These are phyloP conservation scores for Phytophthora capsici DNA, from an alignment of 352 stramenopile genomes.

Conservation along the genomic window DNA sequence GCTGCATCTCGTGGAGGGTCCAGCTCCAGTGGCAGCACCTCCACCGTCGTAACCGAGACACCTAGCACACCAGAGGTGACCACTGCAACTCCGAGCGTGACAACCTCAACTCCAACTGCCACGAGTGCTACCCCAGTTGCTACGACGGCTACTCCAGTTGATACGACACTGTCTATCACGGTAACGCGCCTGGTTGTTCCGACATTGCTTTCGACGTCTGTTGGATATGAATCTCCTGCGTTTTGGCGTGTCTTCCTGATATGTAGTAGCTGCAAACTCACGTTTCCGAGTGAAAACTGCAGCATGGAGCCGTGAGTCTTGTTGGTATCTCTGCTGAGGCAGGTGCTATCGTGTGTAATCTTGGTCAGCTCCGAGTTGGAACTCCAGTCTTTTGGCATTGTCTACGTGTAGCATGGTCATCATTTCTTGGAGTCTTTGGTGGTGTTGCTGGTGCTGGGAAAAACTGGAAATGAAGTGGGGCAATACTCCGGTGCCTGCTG, in stretches of 20 bases:
- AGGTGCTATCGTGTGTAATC: neutral
- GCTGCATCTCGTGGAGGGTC: slow-evolving; percentile 44
- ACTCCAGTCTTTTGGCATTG: too few species aligned
- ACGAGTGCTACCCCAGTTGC: too few species aligned
- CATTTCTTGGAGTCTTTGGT: neutral
- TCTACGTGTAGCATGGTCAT: neutral
- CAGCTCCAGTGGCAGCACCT: slow-evolving; percentile 21
- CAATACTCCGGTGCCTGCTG: slow-evolving; percentile 6
- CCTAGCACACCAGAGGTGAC: slow-evolving; percentile 11
- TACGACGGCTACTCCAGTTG: slow-evolving; percentile 7
- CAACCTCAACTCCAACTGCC: neutral
- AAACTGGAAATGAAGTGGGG: slow-evolving; percentile 10
- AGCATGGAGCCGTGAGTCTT: neutral
- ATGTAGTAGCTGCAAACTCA: neutral
- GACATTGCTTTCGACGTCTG: slow-evolving; percentile 43
- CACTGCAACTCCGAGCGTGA: slow-evolving; percentile 87
- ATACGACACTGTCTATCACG: slow-evolving; percentile 37
- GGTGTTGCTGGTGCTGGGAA: neutral
- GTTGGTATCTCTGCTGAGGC: neutral
- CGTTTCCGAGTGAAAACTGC: slow-evolving; percentile 1
- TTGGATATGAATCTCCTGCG: slow-evolving; percentile 33
- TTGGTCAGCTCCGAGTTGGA: neutral
- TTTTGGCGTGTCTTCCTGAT: slow-evolving; percentile 12
- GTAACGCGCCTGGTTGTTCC: slow-evolving; percentile 47
- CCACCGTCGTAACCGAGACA: slow-evolving; percentile 8